These are phyloP conservation scores for Chaetomiaceae sp. DNA, from an alignment of 2,329 filamentous ascomycete species.

Conservation along the genomic window DNA sequence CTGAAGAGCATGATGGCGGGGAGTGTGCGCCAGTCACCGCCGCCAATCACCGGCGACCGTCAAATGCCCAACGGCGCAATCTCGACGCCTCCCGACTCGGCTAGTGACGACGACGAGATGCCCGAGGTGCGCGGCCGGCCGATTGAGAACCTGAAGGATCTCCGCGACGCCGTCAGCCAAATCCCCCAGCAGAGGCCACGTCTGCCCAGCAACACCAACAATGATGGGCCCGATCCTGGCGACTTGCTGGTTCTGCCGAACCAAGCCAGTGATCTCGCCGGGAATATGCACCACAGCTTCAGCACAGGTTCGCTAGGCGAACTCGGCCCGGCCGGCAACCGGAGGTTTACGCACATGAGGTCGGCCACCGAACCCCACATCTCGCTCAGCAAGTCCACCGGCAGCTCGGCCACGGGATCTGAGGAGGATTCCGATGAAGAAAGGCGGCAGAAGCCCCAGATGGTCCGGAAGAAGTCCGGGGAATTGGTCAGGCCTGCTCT, in stretches of 20 bases:
- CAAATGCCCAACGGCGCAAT: constrained; percentile 78
- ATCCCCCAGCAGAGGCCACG: constrained; percentile 63
- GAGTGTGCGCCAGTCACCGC: constrained; percentile 76
- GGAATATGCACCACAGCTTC: constrained; percentile 44
- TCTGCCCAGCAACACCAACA: constrained; percentile 45
- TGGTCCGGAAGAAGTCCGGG: constrained; percentile 97
- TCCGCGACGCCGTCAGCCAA: constrained; percentile 77
- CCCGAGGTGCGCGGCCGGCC: constrained; percentile 38
- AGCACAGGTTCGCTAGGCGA: constrained; percentile 44
- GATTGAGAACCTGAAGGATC: constrained; percentile 55
- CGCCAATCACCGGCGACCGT: constrained; percentile 67
- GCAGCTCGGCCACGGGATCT: constrained; percentile 48
- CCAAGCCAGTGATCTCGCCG: constrained; percentile 31
- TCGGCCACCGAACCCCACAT: constrained; percentile 54
- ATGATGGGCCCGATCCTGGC: constrained; percentile 31
- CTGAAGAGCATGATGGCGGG: constrained; percentile 45
- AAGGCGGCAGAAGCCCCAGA: constrained; percentile 67
- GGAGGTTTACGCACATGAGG: constrained; percentile 47
- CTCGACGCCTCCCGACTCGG: constrained; percentile 82
- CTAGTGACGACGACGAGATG: constrained; percentile 76
- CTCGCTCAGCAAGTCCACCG: constrained; percentile 42
- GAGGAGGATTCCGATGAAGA: constrained; percentile 63
- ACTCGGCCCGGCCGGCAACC: constrained; percentile 35
- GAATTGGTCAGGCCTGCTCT: constrained; percentile 92
- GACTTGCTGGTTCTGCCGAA: constrained; percentile 36